Percentiles rank a stretch among this genome's conserved stretches.
Conservation (phyloP, 768 basidiomycete genomes). For the Chiua virens region DNA sequence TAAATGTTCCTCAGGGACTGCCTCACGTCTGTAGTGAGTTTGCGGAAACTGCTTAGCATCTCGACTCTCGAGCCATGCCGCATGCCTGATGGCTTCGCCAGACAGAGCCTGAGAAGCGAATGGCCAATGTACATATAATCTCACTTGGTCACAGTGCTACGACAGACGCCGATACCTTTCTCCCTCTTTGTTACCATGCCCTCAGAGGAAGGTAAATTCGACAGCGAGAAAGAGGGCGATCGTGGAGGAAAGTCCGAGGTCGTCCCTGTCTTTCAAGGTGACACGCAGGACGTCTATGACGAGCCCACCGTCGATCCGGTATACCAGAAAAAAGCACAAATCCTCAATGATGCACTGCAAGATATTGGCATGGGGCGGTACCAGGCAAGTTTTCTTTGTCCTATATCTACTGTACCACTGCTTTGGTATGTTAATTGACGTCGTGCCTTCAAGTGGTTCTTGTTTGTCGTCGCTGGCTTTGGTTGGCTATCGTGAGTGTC, state of each 20-base stretch:
- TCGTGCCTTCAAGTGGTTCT: slow-evolving; percentile 48
- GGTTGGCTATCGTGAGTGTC: no score
- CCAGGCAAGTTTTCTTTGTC: slow-evolving; percentile 40
- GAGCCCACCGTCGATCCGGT: slow-evolving; percentile 47
- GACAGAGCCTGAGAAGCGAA: no score
- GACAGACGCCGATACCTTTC: neutral
- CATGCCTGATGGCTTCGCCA: no score
- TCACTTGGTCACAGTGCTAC: no score
- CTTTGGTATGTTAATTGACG: neutral
- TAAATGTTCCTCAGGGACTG: no score
- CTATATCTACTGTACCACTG: neutral
- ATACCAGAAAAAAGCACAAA: slow-evolving; percentile 56
- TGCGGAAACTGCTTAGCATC: no score
- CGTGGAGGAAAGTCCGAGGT: neutral
- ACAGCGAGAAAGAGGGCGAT: slow-evolving; percentile 2
- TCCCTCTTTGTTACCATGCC: neutral
- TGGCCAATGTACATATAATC: no score
- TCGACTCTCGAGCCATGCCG: no score
- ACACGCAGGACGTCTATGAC: slow-evolving; percentile 27
- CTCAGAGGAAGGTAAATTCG: no score
- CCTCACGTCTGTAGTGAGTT: no score
- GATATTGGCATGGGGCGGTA: no score
- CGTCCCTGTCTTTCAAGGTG: neutral
- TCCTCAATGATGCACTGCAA: no score
- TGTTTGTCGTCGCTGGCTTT: slow-evolving; percentile 70